Conservation (phyloP, 495 filamentous ascomycete genomes). For the Xylaria scruposa region DNA sequence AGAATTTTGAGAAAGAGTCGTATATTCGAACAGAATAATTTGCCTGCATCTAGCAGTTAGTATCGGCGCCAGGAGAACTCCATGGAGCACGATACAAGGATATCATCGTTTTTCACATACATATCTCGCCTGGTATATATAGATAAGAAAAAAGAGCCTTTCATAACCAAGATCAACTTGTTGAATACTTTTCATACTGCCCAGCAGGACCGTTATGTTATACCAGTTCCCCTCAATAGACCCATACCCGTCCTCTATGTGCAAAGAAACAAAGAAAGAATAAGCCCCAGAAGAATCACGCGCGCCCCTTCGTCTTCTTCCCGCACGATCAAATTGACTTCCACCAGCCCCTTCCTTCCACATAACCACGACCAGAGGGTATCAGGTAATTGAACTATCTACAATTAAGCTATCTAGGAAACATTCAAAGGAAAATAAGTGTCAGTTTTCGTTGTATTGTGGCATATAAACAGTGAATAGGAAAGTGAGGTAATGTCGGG, state of each 20-base stretch:
- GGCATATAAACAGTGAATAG: constrained; percentile 19
- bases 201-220: constrained; percentile 19
- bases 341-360: not conserved
- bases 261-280: constrained; percentile 6
- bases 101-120: not conserved
- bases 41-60: not conserved
- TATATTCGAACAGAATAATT: not conserved
- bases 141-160: not conserved
- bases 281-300: constrained; percentile 13
- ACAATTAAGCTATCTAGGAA: constrained; percentile 19
- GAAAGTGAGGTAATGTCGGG: not conserved
- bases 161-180: constrained; percentile 25
- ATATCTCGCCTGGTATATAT: not conserved
- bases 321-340: not conserved
- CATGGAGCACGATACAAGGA: not conserved
- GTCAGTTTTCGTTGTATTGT: constrained; percentile 12
- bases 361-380: constrained; percentile 27
- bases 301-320: constrained; percentile 17
- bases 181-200: constrained; percentile 18
- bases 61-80: not conserved
- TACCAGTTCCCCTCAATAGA: constrained; percentile 7
- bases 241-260: constrained; percentile 7
- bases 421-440: not conserved
- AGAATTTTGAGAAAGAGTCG: not conserved
- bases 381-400: constrained; percentile 26